Evolutionary conservation across 306 rosid species (phyloP).

Genomic region (Trifolium repens): DNA sequence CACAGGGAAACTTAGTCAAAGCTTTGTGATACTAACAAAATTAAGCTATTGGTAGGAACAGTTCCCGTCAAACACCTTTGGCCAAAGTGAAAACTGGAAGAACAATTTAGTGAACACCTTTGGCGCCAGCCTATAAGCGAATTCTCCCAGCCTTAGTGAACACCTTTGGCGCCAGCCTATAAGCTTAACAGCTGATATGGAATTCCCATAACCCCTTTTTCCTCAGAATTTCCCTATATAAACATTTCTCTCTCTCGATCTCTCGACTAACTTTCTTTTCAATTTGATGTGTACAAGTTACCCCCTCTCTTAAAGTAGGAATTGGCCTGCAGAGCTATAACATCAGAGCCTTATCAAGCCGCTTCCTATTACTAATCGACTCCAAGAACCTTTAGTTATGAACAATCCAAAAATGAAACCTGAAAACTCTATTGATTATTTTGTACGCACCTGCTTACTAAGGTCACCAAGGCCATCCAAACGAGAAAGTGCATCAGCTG

Average conservation of each 20-base stretch:
- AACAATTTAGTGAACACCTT: not conserved
- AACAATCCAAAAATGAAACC: constrained; percentile 27
- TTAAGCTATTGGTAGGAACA: constrained; percentile 14
- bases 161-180: not conserved
- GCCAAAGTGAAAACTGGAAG: constrained; percentile 8
- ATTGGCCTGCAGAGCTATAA: not conserved
- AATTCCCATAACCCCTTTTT: constrained; percentile 8
- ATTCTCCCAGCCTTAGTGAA: too few species aligned
- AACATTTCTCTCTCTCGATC: constrained; percentile 4
- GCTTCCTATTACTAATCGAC: constrained; percentile 2
- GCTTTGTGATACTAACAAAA: constrained; percentile 18
- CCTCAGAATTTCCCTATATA: not conserved
- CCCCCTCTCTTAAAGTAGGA: constrained; percentile 7
- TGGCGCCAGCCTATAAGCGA: not conserved
- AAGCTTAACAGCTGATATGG: constrained; percentile 8
- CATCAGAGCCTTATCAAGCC: not conserved
- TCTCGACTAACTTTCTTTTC: constrained; percentile 3
- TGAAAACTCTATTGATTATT: constrained; percentile 21
- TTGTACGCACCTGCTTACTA: constrained; percentile 69
- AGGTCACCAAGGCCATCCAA: constrained; percentile 65
- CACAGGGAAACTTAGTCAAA: constrained; percentile 25
- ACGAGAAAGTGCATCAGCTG: constrained; percentile 82
- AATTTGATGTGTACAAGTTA: constrained; percentile 1
- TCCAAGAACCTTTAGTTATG: constrained; percentile 12
- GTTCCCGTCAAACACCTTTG: not conserved